Evolutionary conservation across 192 early-diverging fungal genomes (phyloP).

Genomic region (Powellomyces hirtus): DNA sequence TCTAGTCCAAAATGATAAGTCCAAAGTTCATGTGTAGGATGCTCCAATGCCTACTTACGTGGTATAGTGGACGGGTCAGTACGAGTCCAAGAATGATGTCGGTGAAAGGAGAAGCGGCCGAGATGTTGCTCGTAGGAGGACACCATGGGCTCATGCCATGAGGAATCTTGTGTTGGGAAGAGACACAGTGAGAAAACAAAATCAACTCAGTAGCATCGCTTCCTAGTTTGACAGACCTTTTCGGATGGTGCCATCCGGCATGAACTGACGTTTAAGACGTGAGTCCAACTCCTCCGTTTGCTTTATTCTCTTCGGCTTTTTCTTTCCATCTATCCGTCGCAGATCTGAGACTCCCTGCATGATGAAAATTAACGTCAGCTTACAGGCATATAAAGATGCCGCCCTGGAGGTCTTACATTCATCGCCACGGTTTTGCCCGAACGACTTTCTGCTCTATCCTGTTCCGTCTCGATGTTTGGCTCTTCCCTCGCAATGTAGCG

Average conservation of each 20-base stretch:
- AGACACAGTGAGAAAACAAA: too few relatives aligned
- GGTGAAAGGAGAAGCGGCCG: constrained; percentile 4
- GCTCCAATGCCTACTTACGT: constrained; percentile 14
- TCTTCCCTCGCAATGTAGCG: constrained; percentile 71
- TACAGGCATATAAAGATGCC: not conserved
- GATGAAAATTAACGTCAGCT: not conserved
- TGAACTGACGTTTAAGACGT: constrained; percentile 5
- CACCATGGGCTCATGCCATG: not conserved
- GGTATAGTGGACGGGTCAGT: constrained; percentile 2
- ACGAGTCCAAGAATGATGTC: constrained; percentile 7
- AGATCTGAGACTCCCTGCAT: not conserved
- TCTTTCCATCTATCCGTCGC: not conserved
- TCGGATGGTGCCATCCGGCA: constrained; percentile 21
- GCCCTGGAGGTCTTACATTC: too few relatives aligned
- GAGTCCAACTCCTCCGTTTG: constrained; percentile 25
- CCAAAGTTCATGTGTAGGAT: too few relatives aligned
- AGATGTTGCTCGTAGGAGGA: constrained; percentile 41
- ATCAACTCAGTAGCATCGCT: too few relatives aligned
- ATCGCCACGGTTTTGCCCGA: not conserved
- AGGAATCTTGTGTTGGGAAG: too few relatives aligned
- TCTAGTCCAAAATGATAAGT: not conserved
- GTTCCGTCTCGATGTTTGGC: constrained; percentile 23
- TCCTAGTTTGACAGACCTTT: too few relatives aligned
- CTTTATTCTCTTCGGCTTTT: constrained; percentile 25
- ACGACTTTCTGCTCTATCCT: constrained; percentile 20